Evolutionary conservation across 2,329 filamentous ascomycete genomes (phyloP).

Genomic region (Kalmusia sp.): DNA sequence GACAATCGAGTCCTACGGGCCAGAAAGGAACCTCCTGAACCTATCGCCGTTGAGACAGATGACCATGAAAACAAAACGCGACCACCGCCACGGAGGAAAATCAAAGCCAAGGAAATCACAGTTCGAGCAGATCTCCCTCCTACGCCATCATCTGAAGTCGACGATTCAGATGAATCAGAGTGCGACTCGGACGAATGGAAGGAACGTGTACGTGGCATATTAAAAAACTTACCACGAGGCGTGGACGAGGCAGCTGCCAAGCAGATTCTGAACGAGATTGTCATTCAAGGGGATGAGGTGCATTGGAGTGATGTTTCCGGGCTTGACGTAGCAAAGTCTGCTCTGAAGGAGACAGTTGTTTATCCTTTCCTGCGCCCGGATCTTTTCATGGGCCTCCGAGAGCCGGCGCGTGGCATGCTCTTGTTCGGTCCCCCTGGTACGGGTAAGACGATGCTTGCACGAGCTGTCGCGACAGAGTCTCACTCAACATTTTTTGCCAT

Average conservation of each 20-base stretch:
- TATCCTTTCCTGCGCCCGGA: slow-evolving; percentile 96
- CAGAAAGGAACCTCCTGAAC: slow-evolving; percentile 24
- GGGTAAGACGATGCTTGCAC: slow-evolving; percentile 96
- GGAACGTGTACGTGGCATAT: slow-evolving; percentile 51
- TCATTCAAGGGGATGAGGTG: slow-evolving; percentile 92
- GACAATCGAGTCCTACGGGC: slow-evolving; percentile 28
- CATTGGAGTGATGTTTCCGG: slow-evolving; percentile 95
- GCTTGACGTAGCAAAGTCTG: slow-evolving; percentile 86
- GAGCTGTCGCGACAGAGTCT: slow-evolving; percentile 93
- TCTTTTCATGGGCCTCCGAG: slow-evolving; percentile 91
- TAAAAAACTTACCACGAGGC: slow-evolving; percentile 81
- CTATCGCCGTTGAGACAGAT: slow-evolving; percentile 25
- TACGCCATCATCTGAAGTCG: slow-evolving; percentile 39
- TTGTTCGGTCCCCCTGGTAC: slow-evolving; percentile 97
- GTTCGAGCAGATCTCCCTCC: slow-evolving; percentile 40
- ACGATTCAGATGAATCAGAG: slow-evolving; percentile 26
- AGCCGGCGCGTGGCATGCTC: slow-evolving; percentile 93
- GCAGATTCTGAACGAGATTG: slow-evolving; percentile 94
- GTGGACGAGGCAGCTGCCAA: slow-evolving; percentile 84
- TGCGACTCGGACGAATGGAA: slow-evolving; percentile 47
- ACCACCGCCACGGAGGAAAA: slow-evolving; percentile 32
- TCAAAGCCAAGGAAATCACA: slow-evolving; percentile 35
- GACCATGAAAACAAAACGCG: slow-evolving; percentile 24
- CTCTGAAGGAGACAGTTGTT: slow-evolving; percentile 92
- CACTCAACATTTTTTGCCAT: slow-evolving; percentile 97